Base-by-base conservation (phyloP, 371 early-diverging fungal genomes). In the Mucor lusitanicus region DNA sequence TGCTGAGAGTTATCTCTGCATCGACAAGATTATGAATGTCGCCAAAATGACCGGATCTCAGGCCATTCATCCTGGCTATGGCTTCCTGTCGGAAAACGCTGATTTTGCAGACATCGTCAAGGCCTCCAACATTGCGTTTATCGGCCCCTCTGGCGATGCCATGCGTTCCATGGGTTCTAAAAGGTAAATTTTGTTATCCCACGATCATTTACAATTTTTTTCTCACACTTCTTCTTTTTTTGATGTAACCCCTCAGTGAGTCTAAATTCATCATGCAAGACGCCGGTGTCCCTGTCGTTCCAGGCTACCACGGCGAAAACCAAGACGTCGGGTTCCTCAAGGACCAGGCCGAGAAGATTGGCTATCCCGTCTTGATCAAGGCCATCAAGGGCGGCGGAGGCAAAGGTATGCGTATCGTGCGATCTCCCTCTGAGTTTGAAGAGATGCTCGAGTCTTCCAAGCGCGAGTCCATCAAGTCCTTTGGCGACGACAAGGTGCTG, bases 361-460 rank as follows among this genome's bases (percentile, higher is more conserved):
- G 93, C 8, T 95, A 94, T 80, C 98, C 98, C 1, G 94, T 98
- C 17, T 80, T 99, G 78, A 95, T 97, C 79, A 99, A 99, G 85
- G 97, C 96, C 7, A 87, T 94, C 57, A 92, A 94, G 73, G 98
- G 98, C 44, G 99, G 99, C 39, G 99, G 99, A 70, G 99, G 99
- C 61, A 97, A 97, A 81, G 95, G 98, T 9, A 97, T 97, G 95
- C 86, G 96, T 50, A 94, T 95, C 61, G 95, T 95, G 13, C 77
- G 89, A 21, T 68, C 68, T 6, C 85, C 89, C 1, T 85, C 86
- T 42, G 97, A 97, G 50, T 94, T 97, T 73, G 88, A 88, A 27
- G 86, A 89, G 68, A 93, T 94, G 94, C 85, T 96, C 40, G 92
- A 91, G 67, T 90, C 91, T 17, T 91, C 95, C 4, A 85, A 88